Evolutionary conservation across 768 basidiomycete species (phyloP).

Genomic region (Tephrocybe rancida): DNA sequence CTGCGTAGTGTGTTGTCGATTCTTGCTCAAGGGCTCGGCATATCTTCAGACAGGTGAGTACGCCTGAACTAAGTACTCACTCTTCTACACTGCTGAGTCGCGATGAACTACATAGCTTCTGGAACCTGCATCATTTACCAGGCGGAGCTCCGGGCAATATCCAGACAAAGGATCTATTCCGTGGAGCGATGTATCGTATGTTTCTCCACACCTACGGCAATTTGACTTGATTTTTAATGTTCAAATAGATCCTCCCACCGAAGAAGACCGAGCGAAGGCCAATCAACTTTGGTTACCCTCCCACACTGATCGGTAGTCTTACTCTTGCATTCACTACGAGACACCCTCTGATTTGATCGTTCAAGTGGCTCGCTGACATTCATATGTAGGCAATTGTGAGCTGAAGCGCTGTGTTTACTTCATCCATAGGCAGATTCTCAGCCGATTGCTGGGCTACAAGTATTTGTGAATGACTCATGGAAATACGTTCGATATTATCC

Average conservation of each 20-base stretch:
- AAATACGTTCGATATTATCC: conserved; percentile 4
- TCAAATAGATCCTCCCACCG: neutral
- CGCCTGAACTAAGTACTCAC: neutral
- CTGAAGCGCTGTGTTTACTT: neutral
- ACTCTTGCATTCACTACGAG: neutral
- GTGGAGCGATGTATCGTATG: neutral
- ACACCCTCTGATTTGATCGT: neutral
- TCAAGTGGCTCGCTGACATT: neutral
- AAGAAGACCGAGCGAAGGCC: neutral
- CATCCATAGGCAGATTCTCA: neutral
- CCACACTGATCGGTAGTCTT: neutral
- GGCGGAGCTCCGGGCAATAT: neutral
- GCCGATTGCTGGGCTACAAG: conserved; percentile 1
- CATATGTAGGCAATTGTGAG: neutral
- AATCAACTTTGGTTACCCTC: neutral
- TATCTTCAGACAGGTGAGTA: neutral
- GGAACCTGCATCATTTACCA: neutral
- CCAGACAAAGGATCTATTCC: neutral
- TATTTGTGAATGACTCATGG: neutral
- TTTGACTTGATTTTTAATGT: neutral
- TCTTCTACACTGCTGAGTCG: neutral
- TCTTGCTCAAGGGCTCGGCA: neutral
- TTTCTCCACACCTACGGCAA: neutral
- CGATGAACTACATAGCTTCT: neutral
- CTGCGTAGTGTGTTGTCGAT: neutral